Percentiles rank a stretch among this genome's conserved stretches.
Evolutionary conservation across 2,329 filamentous ascomycete species (phyloP).

Genomic region (Fusarium chlamydosporum): DNA sequence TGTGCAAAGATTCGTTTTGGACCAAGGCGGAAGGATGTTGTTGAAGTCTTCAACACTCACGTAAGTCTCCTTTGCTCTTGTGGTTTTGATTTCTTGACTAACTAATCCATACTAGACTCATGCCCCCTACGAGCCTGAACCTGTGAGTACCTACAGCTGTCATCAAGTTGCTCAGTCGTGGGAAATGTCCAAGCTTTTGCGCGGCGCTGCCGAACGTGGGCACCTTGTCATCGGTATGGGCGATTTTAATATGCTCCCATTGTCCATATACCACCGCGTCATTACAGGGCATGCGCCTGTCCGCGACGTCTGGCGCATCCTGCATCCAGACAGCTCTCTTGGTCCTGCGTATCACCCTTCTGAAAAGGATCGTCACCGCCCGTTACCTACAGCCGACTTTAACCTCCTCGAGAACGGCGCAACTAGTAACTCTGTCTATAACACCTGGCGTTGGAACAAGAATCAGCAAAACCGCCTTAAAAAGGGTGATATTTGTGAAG

Average conservation of each 20-base stretch:
- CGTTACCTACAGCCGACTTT: constrained; percentile 80
- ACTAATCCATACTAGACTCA: constrained; percentile 67
- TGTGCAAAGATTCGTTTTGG: constrained; percentile 84
- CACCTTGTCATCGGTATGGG: constrained; percentile 89
- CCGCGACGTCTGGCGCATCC: constrained; percentile 84
- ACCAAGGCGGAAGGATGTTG: constrained; percentile 71
- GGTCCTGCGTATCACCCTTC: constrained; percentile 77
- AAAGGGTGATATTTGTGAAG: constrained; percentile 67
- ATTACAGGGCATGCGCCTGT: constrained; percentile 84
- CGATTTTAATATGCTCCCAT: constrained; percentile 97
- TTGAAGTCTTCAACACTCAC: constrained; percentile 95
- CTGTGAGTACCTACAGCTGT: constrained; percentile 87
- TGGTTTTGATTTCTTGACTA: not conserved
- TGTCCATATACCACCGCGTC: constrained; percentile 85
- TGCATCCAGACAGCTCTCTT: constrained; percentile 87
- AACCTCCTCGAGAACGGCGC: constrained; percentile 86
- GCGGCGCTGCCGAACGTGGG: constrained; percentile 82
- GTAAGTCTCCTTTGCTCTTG: constrained; percentile 58
- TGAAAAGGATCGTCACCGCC: constrained; percentile 75
- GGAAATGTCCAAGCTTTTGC: constrained; percentile 92
- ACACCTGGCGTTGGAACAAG: constrained; percentile 94
- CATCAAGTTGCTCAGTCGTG: constrained; percentile 94
- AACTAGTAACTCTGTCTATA: constrained; percentile 87
- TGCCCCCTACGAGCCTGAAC: constrained; percentile 85
- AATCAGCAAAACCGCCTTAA: constrained; percentile 76